Evolutionary conservation across 257 asterid genomes (phyloP).

Genomic region (Scutellaria barbata): DNA sequence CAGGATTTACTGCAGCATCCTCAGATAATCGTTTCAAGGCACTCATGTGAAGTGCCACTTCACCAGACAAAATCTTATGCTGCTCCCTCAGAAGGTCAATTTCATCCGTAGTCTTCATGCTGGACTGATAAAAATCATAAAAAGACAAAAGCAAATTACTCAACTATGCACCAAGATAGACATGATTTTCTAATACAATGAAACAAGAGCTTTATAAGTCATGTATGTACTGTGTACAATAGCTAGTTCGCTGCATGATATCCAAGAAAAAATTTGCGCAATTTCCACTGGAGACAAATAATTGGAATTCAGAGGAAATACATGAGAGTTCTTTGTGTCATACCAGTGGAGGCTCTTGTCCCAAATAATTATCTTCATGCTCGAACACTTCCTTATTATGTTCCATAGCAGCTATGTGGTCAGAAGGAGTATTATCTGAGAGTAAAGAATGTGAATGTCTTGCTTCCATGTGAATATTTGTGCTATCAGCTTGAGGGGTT

Average conservation of each 20-base stretch:
- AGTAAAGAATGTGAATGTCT: conserved; percentile 66
- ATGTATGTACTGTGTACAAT: conserved; percentile 31
- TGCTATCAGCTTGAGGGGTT: conserved; percentile 83
- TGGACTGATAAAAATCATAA: conserved; percentile 53
- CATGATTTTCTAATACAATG: conserved; percentile 12
- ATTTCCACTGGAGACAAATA: conserved; percentile 1
- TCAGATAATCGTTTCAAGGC: conserved; percentile 82
- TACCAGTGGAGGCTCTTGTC: conserved; percentile 79
- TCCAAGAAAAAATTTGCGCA: conserved; percentile 24
- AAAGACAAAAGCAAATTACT: conserved; percentile 28
- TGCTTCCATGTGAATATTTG: conserved; percentile 66
- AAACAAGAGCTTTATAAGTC: conserved; percentile 19
- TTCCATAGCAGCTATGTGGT: conserved; percentile 60
- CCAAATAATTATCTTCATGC: conserved; percentile 67
- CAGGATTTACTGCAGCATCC: conserved; percentile 65
- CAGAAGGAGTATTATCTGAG: conserved; percentile 68
- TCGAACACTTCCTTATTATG: conserved; percentile 55
- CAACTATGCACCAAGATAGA: conserved; percentile 30
- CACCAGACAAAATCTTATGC: conserved; percentile 87
- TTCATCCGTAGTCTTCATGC: conserved; percentile 76
- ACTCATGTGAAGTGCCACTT: conserved; percentile 86
- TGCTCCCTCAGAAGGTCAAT: conserved; percentile 91
- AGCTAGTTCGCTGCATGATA: conserved; percentile 19
- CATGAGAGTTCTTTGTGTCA: conserved; percentile 35
- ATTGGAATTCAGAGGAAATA: conserved; percentile 22